Percentiles rank a stretch among this genome's conserved stretches.
phyloP scores from a whole-genome alignment of 208 protist genomes.

The Novymonas esmeraldas region DNA sequence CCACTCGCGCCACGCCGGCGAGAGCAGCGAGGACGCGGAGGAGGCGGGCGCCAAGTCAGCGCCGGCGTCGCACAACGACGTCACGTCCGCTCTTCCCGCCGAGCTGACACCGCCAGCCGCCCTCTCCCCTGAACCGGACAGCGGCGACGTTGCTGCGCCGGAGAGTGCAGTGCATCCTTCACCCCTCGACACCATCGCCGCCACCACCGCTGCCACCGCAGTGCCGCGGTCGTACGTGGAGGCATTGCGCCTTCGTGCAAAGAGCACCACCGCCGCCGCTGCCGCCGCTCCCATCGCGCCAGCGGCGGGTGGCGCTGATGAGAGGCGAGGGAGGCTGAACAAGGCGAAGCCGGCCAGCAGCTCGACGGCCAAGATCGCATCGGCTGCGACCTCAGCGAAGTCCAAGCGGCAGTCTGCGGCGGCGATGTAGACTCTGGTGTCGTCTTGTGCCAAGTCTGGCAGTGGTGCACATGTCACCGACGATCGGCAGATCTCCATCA shows the following conservation, averaged over 20 bases:
- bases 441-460: neutral
- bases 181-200: too few relatives aligned
- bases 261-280: neutral
- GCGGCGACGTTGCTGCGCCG: too few relatives aligned
- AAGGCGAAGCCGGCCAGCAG: neutral
- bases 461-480: too few relatives aligned
- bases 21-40: neutral
- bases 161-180: too few relatives aligned
- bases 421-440: neutral
- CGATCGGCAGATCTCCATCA: too few relatives aligned
- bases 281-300: neutral
- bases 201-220: neutral
- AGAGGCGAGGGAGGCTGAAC: neutral
- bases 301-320: neutral
- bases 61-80: neutral
- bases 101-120: neutral
- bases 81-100: neutral
- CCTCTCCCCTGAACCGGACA: neutral
- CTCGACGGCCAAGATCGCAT: too few relatives aligned
- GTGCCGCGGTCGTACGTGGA: constrained; percentile 11
- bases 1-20: neutral
- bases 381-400: too few relatives aligned
- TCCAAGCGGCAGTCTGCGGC: too few relatives aligned
- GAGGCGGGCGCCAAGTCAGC: neutral
- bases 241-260: neutral